Conservation (phyloP, 305 asterid species). For the Solanum hybrid region DNA sequence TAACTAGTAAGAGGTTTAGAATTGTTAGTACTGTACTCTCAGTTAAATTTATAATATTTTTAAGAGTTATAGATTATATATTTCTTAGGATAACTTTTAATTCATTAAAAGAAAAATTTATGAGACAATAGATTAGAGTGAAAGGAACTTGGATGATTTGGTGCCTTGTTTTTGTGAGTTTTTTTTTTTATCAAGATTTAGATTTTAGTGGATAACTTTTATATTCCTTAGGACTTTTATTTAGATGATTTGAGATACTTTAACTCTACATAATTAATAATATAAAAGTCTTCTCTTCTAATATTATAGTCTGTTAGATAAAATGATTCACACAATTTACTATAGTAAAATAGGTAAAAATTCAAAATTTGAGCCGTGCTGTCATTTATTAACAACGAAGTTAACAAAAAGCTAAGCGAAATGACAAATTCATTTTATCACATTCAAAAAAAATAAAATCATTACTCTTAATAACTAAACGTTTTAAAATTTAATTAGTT, state of each 20-base stretch:
- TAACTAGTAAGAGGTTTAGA: neutral
- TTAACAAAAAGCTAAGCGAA: neutral
- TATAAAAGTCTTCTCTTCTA: neutral
- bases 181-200: neutral
- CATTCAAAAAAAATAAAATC: neutral
- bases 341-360: too few relatives aligned
- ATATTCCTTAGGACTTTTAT: neutral
- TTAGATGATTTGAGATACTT: neutral
- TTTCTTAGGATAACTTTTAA: too few relatives aligned
- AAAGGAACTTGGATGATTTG: neutral
- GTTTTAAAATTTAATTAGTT: neutral
- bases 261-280: neutral
- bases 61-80: too few relatives aligned
- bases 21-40: neutral
- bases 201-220: neutral
- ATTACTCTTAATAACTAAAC: neutral
- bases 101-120: neutral
- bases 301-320: neutral
- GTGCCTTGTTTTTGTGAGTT: neutral
- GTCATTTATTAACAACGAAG: too few relatives aligned
- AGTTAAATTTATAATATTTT: neutral
- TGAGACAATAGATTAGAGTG: neutral
- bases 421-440: neutral
- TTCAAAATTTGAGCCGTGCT: neutral
- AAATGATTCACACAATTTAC: neutral